Percentiles rank a stretch among this genome's conserved stretches.
These are phyloP conservation scores for Ogataea trehaloabstinens DNA, from an alignment of 805 yeast species.

Conservation along the genomic window DNA sequence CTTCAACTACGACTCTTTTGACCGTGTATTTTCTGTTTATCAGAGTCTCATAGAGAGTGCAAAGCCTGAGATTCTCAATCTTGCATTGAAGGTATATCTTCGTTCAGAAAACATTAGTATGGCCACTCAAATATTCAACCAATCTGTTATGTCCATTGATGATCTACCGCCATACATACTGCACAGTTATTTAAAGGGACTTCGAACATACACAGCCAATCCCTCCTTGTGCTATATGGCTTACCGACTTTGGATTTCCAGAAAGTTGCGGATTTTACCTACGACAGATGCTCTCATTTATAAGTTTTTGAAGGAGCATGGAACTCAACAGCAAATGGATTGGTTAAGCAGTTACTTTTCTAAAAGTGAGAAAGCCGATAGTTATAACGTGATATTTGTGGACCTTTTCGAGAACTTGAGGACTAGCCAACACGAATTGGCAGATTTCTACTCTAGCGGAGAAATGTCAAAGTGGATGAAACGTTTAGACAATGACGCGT, in stretches of 20 bases:
- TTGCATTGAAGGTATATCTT: conserved; percentile 26
- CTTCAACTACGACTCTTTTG: conserved; percentile 25
- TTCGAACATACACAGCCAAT: conserved; percentile 21
- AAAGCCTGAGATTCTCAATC: conserved; percentile 16
- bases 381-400: conserved; percentile 17
- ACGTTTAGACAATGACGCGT: conserved; percentile 9
- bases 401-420: conserved; percentile 10
- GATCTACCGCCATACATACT: conserved; percentile 16
- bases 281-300: conserved; percentile 25
- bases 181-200: conserved; percentile 20
- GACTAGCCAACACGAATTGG: conserved; percentile 8
- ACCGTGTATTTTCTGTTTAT: conserved; percentile 20
- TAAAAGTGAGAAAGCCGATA: conserved; percentile 10
- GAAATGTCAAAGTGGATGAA: conserved; percentile 16
- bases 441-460: conserved; percentile 10
- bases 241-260: conserved; percentile 27
- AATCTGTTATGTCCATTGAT: conserved; percentile 23
- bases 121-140: conserved; percentile 30
- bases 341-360: conserved; percentile 20
- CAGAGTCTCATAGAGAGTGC: conserved; percentile 10
- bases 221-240: conserved; percentile 22
- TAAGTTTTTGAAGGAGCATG: conserved; percentile 17
- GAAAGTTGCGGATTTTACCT: conserved; percentile 12
- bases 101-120: conserved; percentile 24
- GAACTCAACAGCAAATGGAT: conserved; percentile 19